Conservation (phyloP, 495 filamentous ascomycete species). For the Copromyces sp. region DNA sequence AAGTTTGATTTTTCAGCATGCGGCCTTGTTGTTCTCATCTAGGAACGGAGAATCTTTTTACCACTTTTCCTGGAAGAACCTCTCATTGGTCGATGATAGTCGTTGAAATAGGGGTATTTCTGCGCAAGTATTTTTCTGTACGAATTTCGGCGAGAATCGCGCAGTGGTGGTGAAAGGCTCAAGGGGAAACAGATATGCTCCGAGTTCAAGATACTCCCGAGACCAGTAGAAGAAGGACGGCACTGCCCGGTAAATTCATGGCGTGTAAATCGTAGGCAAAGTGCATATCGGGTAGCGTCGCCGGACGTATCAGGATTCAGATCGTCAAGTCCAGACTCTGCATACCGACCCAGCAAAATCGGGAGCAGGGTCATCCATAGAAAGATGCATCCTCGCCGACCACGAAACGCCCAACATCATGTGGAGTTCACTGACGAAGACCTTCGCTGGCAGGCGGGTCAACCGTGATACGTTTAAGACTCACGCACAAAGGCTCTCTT, state of each 20-base stretch:
- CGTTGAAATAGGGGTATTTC: not conserved
- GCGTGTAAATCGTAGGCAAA: not conserved
- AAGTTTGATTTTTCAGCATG: not conserved
- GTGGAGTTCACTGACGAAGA: not conserved
- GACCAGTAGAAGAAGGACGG: not conserved
- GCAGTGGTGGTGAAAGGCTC: not conserved
- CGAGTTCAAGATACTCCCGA: not conserved
- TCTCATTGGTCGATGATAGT: not conserved
- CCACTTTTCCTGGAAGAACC: not conserved
- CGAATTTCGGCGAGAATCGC: not conserved
- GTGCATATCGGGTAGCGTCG: not conserved
- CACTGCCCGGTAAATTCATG: not conserved
- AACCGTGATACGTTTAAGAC: not conserved
- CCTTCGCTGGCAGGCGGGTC: not conserved
- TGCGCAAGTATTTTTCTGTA: not conserved
- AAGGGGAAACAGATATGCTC: not conserved
- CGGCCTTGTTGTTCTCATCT: not conserved
- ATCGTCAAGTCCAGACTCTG: not conserved
- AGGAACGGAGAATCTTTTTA: not conserved
- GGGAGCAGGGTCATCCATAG: not conserved
- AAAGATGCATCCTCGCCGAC: not conserved
- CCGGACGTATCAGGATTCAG: not conserved
- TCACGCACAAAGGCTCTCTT: not conserved
- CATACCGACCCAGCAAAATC: not conserved
- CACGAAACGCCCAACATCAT: not conserved